Evolutionary conservation across 805 yeast species (phyloP).

Genomic region (Ogataea thermomethanolica): DNA sequence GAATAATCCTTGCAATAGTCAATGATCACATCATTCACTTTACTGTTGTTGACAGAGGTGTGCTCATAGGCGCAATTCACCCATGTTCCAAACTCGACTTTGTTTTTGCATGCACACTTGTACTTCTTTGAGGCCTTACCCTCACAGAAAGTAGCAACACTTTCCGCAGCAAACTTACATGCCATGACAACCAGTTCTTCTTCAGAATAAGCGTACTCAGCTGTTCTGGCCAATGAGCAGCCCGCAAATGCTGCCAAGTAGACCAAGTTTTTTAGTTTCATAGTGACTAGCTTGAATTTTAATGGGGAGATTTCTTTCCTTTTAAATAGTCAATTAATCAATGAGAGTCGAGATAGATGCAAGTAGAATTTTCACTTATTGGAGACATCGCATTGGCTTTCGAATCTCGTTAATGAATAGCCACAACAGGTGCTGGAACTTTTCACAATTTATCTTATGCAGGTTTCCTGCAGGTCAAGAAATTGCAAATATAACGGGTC

Average conservation of each 20-base stretch:
- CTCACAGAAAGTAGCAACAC: slow-evolving; percentile 21
- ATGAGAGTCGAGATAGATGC: too few relatives aligned
- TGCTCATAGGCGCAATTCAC: slow-evolving; percentile 25
- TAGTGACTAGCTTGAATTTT: not conserved
- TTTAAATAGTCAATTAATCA: too few relatives aligned
- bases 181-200: slow-evolving; percentile 17
- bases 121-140: slow-evolving; percentile 6
- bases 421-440: too few relatives aligned
- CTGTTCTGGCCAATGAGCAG: not conserved
- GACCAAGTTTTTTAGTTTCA: not conserved
- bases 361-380: too few relatives aligned
- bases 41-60: slow-evolving; percentile 12
- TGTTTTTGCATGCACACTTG: slow-evolving; percentile 26
- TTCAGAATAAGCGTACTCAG: slow-evolving; percentile 10
- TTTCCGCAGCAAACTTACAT: slow-evolving; percentile 23
- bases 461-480: too few relatives aligned
- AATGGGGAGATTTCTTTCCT: not conserved
- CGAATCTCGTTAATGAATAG: too few relatives aligned
- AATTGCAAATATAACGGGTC: too few relatives aligned
- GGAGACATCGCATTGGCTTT: too few relatives aligned
- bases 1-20: slow-evolving; percentile 15
- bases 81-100: slow-evolving; percentile 30
- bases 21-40: slow-evolving; percentile 23
- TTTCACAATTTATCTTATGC: too few relatives aligned
- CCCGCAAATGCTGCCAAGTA: not conserved